Percentiles rank a stretch among this genome's conserved stretches.
phyloP scores from a whole-genome alignment of 768 basidiomycete genomes.

The Lactarius quietus region DNA sequence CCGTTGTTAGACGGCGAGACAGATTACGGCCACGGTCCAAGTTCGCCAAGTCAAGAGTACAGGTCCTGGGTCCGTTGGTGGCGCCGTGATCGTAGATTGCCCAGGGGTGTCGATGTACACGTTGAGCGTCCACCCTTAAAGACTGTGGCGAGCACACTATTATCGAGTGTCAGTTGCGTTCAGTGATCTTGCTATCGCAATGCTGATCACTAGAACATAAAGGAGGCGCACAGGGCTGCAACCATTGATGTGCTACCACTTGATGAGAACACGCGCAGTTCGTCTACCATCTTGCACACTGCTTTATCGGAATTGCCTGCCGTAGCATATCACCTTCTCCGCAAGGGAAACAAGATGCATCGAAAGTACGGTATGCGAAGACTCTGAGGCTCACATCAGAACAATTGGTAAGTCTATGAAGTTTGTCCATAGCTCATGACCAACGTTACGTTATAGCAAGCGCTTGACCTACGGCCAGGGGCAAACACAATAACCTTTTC shows the following conservation, averaged over 20 bases:
- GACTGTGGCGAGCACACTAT: constrained; percentile 5
- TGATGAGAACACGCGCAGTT: background rate
- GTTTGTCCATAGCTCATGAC: background rate
- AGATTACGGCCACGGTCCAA: constrained; percentile 1
- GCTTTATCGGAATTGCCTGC: constrained; percentile 6
- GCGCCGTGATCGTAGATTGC: constrained; percentile 48
- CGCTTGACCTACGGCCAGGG: constrained; percentile 77
- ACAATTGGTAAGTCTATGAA: constrained; percentile 66
- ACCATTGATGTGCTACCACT: background rate
- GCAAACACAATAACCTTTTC: constrained; percentile 93
- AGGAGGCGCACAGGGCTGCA: background rate
- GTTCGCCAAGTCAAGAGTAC: constrained; percentile 25
- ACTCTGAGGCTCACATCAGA: constrained; percentile 91
- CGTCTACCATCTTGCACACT: background rate
- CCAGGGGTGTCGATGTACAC: constrained; percentile 14
- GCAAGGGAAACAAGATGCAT: background rate
- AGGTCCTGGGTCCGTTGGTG: constrained; percentile 86
- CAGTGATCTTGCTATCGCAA: background rate
- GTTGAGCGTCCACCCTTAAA: background rate
- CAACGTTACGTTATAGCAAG: constrained; percentile 53
- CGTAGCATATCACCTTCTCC: background rate
- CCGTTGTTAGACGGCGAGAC: constrained; percentile 17
- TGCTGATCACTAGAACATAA: background rate
- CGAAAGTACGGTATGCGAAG: constrained; percentile 73
- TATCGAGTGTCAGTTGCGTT: constrained; percentile 6